These are phyloP conservation scores for Cucurbita maxima DNA, from an alignment of 306 rosid genomes.

Conservation along the genomic window DNA sequence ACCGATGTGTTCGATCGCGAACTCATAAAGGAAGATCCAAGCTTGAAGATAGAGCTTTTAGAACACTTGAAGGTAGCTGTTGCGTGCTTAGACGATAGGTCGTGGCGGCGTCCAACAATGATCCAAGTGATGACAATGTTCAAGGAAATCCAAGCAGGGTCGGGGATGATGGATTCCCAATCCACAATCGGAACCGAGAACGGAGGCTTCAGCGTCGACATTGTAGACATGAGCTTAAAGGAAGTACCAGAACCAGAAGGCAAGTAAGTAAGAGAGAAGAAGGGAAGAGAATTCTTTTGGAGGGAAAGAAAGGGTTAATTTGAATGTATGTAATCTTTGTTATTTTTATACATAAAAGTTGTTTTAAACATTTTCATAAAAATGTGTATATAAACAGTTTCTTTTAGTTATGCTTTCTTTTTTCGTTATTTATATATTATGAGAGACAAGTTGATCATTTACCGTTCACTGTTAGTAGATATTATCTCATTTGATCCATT, in stretches of 20 bases:
- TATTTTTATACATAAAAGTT: constrained; percentile 43
- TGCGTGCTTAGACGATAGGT: constrained; percentile 81
- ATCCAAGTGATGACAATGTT: constrained; percentile 84
- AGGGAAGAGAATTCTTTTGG: not conserved
- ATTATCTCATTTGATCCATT: too few species aligned
- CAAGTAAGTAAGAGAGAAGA: constrained; percentile 19
- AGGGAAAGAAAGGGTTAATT: not conserved
- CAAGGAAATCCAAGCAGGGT: constrained; percentile 86
- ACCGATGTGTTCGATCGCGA: constrained; percentile 70
- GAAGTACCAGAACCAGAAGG: constrained; percentile 83
- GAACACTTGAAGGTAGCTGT: constrained; percentile 75
- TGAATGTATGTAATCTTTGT: constrained; percentile 79
- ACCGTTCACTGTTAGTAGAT: too few species aligned
- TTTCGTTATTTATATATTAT: not conserved
- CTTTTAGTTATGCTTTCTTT: constrained; percentile 21
- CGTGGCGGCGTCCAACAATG: constrained; percentile 72
- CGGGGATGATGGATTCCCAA: constrained; percentile 71
- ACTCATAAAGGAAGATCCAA: constrained; percentile 76
- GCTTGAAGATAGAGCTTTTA: constrained; percentile 63
- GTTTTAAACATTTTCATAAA: constrained; percentile 27
- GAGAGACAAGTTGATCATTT: not conserved
- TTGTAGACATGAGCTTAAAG: constrained; percentile 78
- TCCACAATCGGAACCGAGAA: constrained; percentile 58
- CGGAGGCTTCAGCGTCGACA: constrained; percentile 44
- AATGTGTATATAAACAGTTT: constrained; percentile 70